Base-by-base conservation (phyloP, 2,329 filamentous ascomycete genomes). In the Colletotrichum gloeosporioides region DNA sequence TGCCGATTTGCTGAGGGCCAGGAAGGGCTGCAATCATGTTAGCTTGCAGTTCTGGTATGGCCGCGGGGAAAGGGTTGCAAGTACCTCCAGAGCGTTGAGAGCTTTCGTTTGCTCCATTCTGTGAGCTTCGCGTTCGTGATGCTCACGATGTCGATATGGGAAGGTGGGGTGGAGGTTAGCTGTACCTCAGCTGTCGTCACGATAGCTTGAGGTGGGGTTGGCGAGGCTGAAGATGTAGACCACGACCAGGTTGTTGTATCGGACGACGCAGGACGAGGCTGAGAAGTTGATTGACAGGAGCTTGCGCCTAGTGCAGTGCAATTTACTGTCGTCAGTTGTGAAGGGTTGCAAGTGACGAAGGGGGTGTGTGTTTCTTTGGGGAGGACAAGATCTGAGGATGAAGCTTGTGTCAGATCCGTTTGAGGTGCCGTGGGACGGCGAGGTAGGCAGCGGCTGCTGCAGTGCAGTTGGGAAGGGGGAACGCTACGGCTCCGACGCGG, bases 1-100 rank as follows among this genome's bases (percentile, higher is more conserved):
- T 78, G 95, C 95, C 13, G 95, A 95, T 83, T 96, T 97, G 82
- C 94, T 94, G 78, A 98, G 94, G 69, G 94, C 94, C 76, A 99
- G 88, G 87, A 96, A 99, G n/a, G 96, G 96, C 89, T 98, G 13
- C 90, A 87, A 44, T 87, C 88, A 79, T 89, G 32, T 69, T 39
- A 44, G 65, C 61, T 22, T 57, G 44, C 4, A 2, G 10, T 53
- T 3, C 44, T 22, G 2, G 16, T 8, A 8, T 7, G 13, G 25
- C 2, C 10, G 10, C 2, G 18, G 55, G 32, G 65, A 65, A 62
- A 22, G 44, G 65, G 18, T 49, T 18, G 22, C 8, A 63, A 18
- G 55, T 84, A 92, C 92, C 89, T 92, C 91, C 65, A 93, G 85
- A 71, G 92, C 91, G 79, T 92, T 92, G 49, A 93, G 85, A 78